phyloP scores from a whole-genome alignment of 1,284 basidiomycete genomes.

The Blastosporella zonata region DNA sequence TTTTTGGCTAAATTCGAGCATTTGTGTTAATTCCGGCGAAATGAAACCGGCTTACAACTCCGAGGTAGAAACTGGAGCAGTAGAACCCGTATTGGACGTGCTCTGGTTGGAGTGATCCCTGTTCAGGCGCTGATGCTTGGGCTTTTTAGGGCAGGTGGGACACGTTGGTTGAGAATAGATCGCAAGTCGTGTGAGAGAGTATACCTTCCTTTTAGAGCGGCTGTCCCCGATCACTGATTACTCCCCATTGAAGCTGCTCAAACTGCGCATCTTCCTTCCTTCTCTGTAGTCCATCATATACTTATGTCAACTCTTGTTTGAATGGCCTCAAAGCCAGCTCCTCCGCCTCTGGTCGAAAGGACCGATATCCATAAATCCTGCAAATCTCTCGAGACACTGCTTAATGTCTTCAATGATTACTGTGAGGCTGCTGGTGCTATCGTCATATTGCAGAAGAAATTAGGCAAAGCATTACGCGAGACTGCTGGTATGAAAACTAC shows the following conservation, averaged over 20 bases:
- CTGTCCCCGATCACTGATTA: constrained; percentile 1
- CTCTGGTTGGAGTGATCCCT: too few species aligned
- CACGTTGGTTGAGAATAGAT: not conserved
- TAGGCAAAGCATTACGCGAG: constrained; percentile 66
- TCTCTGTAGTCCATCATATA: not conserved
- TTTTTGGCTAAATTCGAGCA: not conserved
- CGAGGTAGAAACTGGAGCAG: too few species aligned
- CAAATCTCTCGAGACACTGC: constrained; percentile 66
- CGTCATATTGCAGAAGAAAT: constrained; percentile 68
- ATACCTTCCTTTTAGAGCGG: not conserved
- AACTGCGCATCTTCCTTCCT: not conserved
- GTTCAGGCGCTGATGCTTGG: too few species aligned
- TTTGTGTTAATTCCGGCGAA: not conserved
- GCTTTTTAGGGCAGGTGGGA: not conserved
- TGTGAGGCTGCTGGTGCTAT: constrained; percentile 63
- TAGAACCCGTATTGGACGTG: too few species aligned
- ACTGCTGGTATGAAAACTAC: constrained; percentile 59
- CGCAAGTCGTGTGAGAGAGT: not conserved
- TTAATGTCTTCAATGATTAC: constrained; percentile 68
- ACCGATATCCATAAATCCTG: constrained; percentile 75
- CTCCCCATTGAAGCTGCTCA: not conserved
- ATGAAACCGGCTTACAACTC: not conserved
- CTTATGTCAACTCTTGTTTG: constrained; percentile 6
- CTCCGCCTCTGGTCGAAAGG: constrained; percentile 44
- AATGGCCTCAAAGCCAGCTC: constrained; percentile 14